Evolutionary conservation across 2,329 filamentous ascomycete species (phyloP), one percentile per base, ranked within the genome.

Genomic region (Cryphonectria parasitica): DNA sequence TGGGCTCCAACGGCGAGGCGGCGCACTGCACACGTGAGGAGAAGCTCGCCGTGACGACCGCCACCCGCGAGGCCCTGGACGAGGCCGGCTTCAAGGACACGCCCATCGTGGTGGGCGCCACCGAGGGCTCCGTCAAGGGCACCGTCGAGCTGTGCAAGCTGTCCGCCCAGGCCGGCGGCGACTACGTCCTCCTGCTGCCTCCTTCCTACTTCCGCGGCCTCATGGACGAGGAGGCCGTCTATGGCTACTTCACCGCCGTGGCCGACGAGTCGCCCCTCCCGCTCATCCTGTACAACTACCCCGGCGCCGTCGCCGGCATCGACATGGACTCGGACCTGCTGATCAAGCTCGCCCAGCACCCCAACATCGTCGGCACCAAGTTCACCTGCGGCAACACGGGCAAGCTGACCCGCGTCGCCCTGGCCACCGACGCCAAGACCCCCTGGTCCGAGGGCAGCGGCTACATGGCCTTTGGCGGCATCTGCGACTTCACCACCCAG

Each of bases 301-400:
- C 94, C 0, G 93, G 93, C 66, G 94, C 93, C 65, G 94, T 96
- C 7, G 88, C 92, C 7, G 94, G 94, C 66, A 92, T 97, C 77
- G 94, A 97, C 80, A 91, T 97, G 88, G 93, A 96, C 85, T 95
- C 92, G 71, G 94, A 97, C 79, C 86, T 95, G 71, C 88, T 97
- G 77, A 93, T 96, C 83, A 88, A 87, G 78, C 88, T 97, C 52
- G 92, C 91, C 61, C 83, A 90, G 78, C 93, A 97, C 82, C 89
- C 90, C 74, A 97, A 97, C 82, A 93, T 97, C 77, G 84, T 94
- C 73, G 94, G 94, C 73, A 95, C 93, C 69, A 97, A 97, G 81
- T 97, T 97, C 85, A 97, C 94, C 56, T 97, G 93, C 79, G 94
- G 92, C 74, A 96, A 93, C 84, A 96, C 93, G 0, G 94, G 94